phyloP scores from a whole-genome alignment of 2,329 filamentous ascomycete species.

The Clonostachys sp. region DNA sequence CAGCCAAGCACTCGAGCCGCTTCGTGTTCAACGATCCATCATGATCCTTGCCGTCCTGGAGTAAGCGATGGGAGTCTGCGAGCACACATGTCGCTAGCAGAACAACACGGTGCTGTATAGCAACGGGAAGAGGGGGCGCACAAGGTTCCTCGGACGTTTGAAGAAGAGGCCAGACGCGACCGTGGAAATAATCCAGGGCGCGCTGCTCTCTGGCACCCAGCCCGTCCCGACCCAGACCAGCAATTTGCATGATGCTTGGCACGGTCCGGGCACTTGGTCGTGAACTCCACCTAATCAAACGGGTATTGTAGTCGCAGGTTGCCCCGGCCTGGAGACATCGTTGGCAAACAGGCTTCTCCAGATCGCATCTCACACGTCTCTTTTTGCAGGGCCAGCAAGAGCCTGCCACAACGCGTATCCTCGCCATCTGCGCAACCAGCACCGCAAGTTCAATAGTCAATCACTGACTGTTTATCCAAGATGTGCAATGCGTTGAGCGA shows the following conservation, averaged over 20 bases:
- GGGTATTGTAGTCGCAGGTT: constrained; percentile 23
- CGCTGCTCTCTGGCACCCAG: constrained; percentile 19
- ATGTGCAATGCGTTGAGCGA: too few relatives aligned
- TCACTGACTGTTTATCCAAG: too few relatives aligned
- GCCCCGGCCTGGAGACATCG: constrained; percentile 12
- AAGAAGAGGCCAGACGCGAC: constrained; percentile 22
- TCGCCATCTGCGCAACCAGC: too few relatives aligned
- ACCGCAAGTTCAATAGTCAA: too few relatives aligned
- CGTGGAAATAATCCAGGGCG: constrained; percentile 24
- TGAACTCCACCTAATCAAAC: constrained; percentile 34
- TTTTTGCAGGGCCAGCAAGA: constrained; percentile 20
- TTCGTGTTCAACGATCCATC: constrained; percentile 14
- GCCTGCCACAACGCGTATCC: constrained; percentile 14
- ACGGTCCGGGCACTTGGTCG: constrained; percentile 20
- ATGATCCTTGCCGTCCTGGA: constrained; percentile 20
- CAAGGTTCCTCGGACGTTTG: constrained; percentile 19
- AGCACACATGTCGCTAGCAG: constrained; percentile 21
- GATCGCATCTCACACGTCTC: constrained; percentile 20
- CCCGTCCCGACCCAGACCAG: constrained; percentile 1
- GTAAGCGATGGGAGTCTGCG: constrained; percentile 20
- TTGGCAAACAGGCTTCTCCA: constrained; percentile 12
- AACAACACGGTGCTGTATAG: constrained; percentile 22
- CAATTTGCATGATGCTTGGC: constrained; percentile 13
- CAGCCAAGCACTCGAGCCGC: constrained; percentile 20
- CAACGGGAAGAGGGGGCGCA: constrained; percentile 18